Conservation (phyloP, 2,329 filamentous ascomycete genomes). For the Colletotrichum phormii region DNA sequence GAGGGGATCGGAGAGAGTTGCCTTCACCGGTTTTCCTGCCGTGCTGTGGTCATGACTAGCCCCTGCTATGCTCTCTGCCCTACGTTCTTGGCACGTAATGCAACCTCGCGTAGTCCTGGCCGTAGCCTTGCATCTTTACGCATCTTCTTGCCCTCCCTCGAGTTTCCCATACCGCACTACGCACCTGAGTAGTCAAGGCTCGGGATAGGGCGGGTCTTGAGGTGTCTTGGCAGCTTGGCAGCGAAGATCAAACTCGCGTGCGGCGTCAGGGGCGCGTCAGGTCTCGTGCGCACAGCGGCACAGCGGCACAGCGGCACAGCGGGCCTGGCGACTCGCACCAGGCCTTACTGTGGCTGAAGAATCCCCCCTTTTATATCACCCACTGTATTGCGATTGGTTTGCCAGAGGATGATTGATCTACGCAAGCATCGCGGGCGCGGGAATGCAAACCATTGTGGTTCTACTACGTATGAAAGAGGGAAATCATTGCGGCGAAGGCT, state of each 20-base stretch:
- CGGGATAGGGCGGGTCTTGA: not conserved
- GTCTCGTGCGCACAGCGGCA: not conserved
- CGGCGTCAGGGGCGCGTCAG: constrained; percentile 26
- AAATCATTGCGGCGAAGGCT: not conserved
- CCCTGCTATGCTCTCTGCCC: constrained; percentile 3
- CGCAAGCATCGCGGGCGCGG: constrained; percentile 29
- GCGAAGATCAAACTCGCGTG: constrained; percentile 33
- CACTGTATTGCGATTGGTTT: constrained; percentile 17
- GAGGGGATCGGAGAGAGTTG: not conserved
- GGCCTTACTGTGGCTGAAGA: not conserved
- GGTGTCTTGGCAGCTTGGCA: constrained; percentile 31
- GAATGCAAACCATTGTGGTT: constrained; percentile 19
- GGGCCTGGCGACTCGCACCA: not conserved
- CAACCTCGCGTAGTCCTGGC: not conserved
- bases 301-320: too few species aligned
- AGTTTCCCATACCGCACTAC: not conserved
- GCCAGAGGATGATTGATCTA: constrained; percentile 16
- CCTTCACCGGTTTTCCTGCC: not conserved
- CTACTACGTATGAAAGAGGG: not conserved
- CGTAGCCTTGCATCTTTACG: not conserved
- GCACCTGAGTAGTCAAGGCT: not conserved
- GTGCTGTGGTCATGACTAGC: not conserved
- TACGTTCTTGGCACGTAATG: constrained; percentile 4
- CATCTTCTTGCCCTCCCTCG: not conserved
- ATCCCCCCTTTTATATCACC: not conserved